Evolutionary conservation across 768 basidiomycete species (phyloP), one percentile per base, ranked within the genome.

Genomic region (Lentinula lateritia): DNA sequence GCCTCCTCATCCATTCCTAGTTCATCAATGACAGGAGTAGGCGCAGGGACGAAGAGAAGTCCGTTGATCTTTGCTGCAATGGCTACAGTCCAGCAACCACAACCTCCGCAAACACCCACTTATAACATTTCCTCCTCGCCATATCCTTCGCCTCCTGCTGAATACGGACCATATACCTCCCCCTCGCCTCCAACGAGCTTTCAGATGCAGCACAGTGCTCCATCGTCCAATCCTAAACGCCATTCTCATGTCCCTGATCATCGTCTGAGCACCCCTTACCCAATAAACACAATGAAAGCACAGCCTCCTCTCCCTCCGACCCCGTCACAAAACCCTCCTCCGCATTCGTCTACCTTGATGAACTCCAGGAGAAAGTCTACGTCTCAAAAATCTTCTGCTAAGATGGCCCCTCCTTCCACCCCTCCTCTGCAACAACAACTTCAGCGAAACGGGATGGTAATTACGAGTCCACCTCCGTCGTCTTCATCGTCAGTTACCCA

Each of bases 21-120:
- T 60, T 50, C 58, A 4, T 23, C 58, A 15, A 23, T 34, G 9
- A 23, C 4, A 16, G 32, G 38, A 20, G 38, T 50, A 34, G 48
- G 50, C 10, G 48, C 38, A 52, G 58, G 39, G 15, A 63, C 69
- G 5, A 76, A 74, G 60, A 82, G 80, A 18, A 83, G 82, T 20
- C 86, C 88, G 1, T 75, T 85, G 23, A 89, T 90, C 36, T 89
- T 89, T 60, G 70, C 85, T 6, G 83, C 86, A 3, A 84, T 82
- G 79, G 74, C 76, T 12, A 57, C 71, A n/a, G 61, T 67, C 6
- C 69, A 68, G 34, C 67, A 72, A 55, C 28, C 28, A 3, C 32
- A 56, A 56, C 23, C 50, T 36, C 50, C 34, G 15, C 53, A 18
- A 34, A n/a, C 23, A 6, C 20, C 20, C 20, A 48, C 2, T 10